Evolutionary conservation across 176 grass and related monocot genomes (phyloP).

Genomic region (Musa schizocarpa): DNA sequence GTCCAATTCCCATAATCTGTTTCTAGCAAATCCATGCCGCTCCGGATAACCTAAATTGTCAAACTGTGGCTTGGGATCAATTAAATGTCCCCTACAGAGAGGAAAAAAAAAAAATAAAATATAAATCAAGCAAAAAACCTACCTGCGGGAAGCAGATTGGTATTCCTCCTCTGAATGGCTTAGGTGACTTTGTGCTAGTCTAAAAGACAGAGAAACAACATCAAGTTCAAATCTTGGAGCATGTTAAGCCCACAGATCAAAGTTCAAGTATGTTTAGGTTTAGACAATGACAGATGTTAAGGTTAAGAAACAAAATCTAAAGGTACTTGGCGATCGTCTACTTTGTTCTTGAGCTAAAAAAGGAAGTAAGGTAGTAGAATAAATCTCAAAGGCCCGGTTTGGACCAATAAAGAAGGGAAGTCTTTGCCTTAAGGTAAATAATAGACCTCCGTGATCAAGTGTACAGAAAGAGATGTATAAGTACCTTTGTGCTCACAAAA

Average conservation of each 20-base stretch:
- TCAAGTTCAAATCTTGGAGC: not conserved
- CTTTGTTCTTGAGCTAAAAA: not conserved
- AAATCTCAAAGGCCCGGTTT: not conserved
- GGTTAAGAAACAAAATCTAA: not conserved
- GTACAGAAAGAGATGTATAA: not conserved
- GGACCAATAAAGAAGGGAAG: not conserved
- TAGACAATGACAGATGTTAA: not conserved
- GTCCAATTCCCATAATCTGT: conserved; percentile 4
- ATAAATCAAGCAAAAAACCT: not conserved
- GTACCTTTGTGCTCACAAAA: not conserved
- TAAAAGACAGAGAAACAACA: not conserved
- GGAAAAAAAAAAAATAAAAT: not conserved
- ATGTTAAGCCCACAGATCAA: not conserved
- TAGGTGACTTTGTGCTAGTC: not conserved
- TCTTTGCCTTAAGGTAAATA: not conserved
- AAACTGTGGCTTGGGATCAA: not conserved
- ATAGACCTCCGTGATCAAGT: not conserved
- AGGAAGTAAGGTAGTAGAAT: not conserved
- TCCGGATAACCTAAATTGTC: not conserved
- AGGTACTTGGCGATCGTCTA: not conserved
- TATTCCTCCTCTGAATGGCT: conserved; percentile 1
- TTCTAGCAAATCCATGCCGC: not conserved
- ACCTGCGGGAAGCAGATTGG: not conserved
- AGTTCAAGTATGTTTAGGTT: not conserved
- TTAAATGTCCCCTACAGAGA: not conserved